These are phyloP conservation scores for Fusarium sp. DNA, from an alignment of 2,329 filamentous ascomycete species.

Conservation along the genomic window DNA sequence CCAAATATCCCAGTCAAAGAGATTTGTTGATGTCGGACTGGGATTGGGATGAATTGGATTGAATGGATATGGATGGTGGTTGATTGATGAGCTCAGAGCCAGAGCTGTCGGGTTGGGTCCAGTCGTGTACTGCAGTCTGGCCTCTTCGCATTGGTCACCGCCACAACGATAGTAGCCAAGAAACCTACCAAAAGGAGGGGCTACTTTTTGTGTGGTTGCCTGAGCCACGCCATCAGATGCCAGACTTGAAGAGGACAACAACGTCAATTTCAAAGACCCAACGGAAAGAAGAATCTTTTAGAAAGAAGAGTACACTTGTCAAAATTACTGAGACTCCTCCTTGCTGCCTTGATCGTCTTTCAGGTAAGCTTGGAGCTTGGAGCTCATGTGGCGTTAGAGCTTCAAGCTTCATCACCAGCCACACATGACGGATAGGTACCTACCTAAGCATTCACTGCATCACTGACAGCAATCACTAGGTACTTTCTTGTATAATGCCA, in stretches of 20 bases:
- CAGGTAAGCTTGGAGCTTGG: conserved; percentile 13
- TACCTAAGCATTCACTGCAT: background rate
- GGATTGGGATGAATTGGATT: conserved; percentile 32
- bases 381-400: conserved; percentile 24
- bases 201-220: conserved; percentile 29
- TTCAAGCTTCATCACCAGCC: conserved; percentile 20
- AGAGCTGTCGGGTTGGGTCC: conserved; percentile 37
- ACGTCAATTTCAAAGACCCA: background rate
- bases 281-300: conserved; percentile 10
- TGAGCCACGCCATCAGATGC: conserved; percentile 39
- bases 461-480: background rate
- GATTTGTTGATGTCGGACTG: conserved; percentile 32
- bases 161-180: conserved; percentile 42
- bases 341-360: background rate
- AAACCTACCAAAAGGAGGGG: conserved; percentile 41
- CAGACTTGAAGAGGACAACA: conserved; percentile 29
- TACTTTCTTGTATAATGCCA: too few relatives aligned
- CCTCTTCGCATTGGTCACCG: conserved; percentile 47
- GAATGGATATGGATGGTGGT: conserved; percentile 14
- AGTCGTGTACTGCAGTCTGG: conserved; percentile 37
- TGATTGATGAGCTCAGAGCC: conserved; percentile 45
- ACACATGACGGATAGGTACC: conserved; percentile 3
- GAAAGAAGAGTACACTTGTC: background rate
- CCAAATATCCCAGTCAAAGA: conserved; percentile 41
- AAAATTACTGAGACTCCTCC: background rate